Evolutionary conservation across 805 yeast species (phyloP).

Genomic region (Kockiozyma suomiensis): DNA sequence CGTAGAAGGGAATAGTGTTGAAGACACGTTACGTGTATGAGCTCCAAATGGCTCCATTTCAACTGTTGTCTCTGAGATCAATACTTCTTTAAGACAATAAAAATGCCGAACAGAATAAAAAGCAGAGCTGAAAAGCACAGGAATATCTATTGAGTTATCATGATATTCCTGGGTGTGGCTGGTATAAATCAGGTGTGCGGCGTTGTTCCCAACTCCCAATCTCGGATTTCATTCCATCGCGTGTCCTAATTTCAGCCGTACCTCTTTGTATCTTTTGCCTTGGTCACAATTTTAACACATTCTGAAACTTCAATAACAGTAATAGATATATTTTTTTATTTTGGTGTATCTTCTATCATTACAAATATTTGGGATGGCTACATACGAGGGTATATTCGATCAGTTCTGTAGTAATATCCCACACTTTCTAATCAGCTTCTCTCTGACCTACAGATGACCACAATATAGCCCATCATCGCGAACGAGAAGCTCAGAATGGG

Average conservation of each 20-base stretch:
- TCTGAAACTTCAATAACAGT: too few relatives aligned
- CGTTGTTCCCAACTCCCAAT: background rate
- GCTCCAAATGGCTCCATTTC: too few relatives aligned
- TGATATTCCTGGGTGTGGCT: too few relatives aligned
- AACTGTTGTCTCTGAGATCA: too few relatives aligned
- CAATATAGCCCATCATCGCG: constrained; percentile 13
- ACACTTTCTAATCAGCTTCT: background rate
- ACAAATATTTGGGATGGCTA: constrained; percentile 30
- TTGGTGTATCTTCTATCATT: background rate
- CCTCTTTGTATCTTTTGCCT: background rate
- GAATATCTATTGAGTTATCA: too few relatives aligned
- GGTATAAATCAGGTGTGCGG: background rate
- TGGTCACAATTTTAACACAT: too few relatives aligned
- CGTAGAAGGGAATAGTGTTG: background rate
- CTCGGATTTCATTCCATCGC: background rate
- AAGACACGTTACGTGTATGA: too few relatives aligned
- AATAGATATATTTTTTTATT: background rate
- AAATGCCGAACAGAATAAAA: too few relatives aligned
- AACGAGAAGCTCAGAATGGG: background rate
- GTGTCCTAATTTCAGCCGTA: background rate
- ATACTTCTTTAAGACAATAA: too few relatives aligned
- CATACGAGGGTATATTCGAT: constrained; percentile 29
- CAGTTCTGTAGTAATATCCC: background rate
- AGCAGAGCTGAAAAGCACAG: too few relatives aligned
- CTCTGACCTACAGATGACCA: constrained; percentile 28